Base-by-base conservation (phyloP, 495 filamentous ascomycete species). In the Aspergillus biplanus region DNA sequence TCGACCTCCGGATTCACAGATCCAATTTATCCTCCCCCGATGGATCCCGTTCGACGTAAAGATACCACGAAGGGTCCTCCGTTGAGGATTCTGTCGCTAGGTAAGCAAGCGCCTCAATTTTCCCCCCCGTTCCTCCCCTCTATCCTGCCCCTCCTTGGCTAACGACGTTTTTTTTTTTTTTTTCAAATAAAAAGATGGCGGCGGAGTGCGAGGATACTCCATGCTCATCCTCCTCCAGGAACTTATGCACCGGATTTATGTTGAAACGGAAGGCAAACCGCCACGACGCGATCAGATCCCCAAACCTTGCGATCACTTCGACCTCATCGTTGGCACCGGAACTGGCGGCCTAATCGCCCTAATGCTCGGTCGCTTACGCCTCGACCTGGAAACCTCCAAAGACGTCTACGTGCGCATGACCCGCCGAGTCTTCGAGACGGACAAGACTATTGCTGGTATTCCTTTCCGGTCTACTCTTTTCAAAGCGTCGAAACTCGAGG, bases 241-340 rank as follows among this genome's bases (percentile, higher is more conserved):
- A 79, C 83, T 99, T 48, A 99, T 99, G 95, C 90, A 96, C 77
- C 85, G 89, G 39, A 92, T 90, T 7, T 97, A 93, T 71, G 91
- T 95, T 72, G 91, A 95, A 78, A 79, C 73, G 62, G 89, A 96
- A 76, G 92, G 92, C 33, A 85, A 88, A 65, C 91, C 93, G 15
- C 92, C 93, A 55, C 86, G 87, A 58, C 86, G 91, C 70, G 86
- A 92, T 66, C 87, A 97, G 68, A 94, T 98, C 27, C 95, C 96
- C 32, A 97, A 97, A 68, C 95, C 95, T 64, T 97, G 92, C 87
- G 96, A 99, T 64, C 92, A 98, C 74, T 99, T 99, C 78, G 95
- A 99, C 77, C 82, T 99, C 59, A 99, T 99, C 64, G 89, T 88
- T 61, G 95, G 95, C 37, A 97, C 92, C 46, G 94, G 94, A 58